Evolutionary conservation across 164 flowering plant genomes (phyloP), one percentile per base, ranked within the genome.

Genomic region (Umbilicus rupestris): DNA sequence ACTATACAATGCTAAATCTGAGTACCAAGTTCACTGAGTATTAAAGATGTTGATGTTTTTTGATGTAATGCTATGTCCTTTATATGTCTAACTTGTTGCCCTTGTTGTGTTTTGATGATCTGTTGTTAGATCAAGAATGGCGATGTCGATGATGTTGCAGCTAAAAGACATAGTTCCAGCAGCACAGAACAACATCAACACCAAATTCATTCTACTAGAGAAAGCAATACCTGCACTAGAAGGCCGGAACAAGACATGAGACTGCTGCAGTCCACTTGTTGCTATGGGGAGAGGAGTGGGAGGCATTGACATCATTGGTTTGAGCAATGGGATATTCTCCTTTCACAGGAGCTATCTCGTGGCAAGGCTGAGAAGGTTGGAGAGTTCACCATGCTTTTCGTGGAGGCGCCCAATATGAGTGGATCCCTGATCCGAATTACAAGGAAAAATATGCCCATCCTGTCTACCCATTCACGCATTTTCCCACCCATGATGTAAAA

Each of bases 211-310:
- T 73, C 24, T 92, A 9, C 49, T 90, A 69, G 96, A 87, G 12
- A 90, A 90, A 75, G 82, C 75, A 31, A 76, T 33, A 39, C 33
- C 67, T n/a, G 65, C 76, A 26, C 19, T 52, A 22, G 84, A 81
- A 71, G 85, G 87, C 1, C 83, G 80, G 39, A 63, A 76, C 67
- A 87, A 72, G 74, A 75, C 80, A 20, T 87, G 97, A 87, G 71
- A 87, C 96, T 11, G 96, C 97, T 0, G 80, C 96, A 0, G 90
- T 87, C 59, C 91, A 87, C 70, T 86, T 89, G 66, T 89, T 82
- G 80, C 62, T 89, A 0, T 89, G 97, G 96, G 91, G 90, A 0
- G 81, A 75, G 0, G 96, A 91, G 72, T 87, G 94, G 39, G 87
- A 87, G 16, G 83, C 79, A 0, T 85, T 85, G 94, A 91, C 67